Conservation (phyloP, 208 protist species). For the Trypanosoma melophagium region DNA sequence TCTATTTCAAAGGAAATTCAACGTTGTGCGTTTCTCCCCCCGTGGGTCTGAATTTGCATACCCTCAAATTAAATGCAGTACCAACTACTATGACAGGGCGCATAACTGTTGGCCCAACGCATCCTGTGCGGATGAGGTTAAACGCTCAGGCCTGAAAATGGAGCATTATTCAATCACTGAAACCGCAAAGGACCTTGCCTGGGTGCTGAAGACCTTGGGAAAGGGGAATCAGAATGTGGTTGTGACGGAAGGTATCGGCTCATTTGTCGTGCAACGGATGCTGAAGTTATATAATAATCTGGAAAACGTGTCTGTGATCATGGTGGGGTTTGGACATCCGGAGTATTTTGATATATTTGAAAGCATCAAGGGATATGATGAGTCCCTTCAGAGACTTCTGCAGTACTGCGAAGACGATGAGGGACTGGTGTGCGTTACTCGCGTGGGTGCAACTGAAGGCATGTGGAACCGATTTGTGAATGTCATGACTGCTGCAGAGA, state of each 20-base stretch:
- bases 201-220: slow-evolving; percentile 34
- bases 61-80: slow-evolving; percentile 27
- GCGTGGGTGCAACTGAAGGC: slow-evolving; percentile 45
- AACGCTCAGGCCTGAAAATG: slow-evolving; percentile 23
- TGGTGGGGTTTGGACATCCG: slow-evolving; percentile 44
- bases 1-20: slow-evolving; percentile 28
- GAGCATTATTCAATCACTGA: slow-evolving; percentile 37
- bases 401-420: slow-evolving; percentile 35
- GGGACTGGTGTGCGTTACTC: slow-evolving; percentile 33
- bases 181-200: slow-evolving; percentile 46
- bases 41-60: slow-evolving; percentile 39
- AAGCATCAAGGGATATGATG: slow-evolving; percentile 30
- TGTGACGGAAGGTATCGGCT: slow-evolving; percentile 45
- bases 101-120: slow-evolving; percentile 37
- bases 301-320: slow-evolving; percentile 31
- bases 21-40: slow-evolving; percentile 51
- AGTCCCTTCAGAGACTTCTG: slow-evolving; percentile 41
- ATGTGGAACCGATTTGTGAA: slow-evolving; percentile 39
- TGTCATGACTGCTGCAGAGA: slow-evolving; percentile 28
- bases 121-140: slow-evolving; percentile 38
- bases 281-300: slow-evolving; percentile 18
- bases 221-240: slow-evolving; percentile 40
- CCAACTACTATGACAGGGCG: slow-evolving; percentile 1
- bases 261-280: slow-evolving; percentile 38
- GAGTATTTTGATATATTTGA: slow-evolving; percentile 37